These are phyloP conservation scores for Torulaspora indica DNA, from an alignment of 805 yeast species.

Conservation along the genomic window DNA sequence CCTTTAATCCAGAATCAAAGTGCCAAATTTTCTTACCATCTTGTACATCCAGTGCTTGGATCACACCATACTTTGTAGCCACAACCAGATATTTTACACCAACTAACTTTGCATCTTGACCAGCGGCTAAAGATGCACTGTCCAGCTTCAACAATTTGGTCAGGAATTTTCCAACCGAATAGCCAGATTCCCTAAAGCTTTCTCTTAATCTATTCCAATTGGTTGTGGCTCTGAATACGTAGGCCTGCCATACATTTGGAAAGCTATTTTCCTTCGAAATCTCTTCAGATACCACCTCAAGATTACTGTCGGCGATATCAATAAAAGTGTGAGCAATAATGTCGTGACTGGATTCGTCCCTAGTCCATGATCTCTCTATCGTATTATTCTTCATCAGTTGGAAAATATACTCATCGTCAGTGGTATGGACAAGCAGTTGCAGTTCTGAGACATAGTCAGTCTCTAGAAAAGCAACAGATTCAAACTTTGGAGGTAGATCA, in stretches of 20 bases:
- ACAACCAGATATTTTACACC: conserved; percentile 42
- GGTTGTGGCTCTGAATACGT: conserved; percentile 26
- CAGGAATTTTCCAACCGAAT: conserved; percentile 23
- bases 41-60: conserved; percentile 43
- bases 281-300: conserved; percentile 20
- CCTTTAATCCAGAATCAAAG: conserved; percentile 22
- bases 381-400: conserved; percentile 24
- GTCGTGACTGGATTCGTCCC: conserved; percentile 42
- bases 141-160: conserved; percentile 18
- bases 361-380: conserved; percentile 36
- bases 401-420: conserved; percentile 17
- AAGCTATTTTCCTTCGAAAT: conserved; percentile 18
- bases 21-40: conserved; percentile 43
- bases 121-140: conserved; percentile 17
- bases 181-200: conserved; percentile 18
- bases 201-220: conserved; percentile 21
- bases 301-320: conserved; percentile 18
- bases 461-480: conserved; percentile 16
- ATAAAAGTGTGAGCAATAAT: conserved; percentile 35
- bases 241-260: conserved; percentile 24
- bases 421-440: conserved; percentile 16
- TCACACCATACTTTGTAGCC: conserved; percentile 39
- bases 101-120: conserved; percentile 41
- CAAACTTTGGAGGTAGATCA: conserved; percentile 19
- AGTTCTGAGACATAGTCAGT: conserved; percentile 18